These are phyloP conservation scores for Chalciporus piperatus DNA, from an alignment of 768 basidiomycete genomes.

Conservation along the genomic window DNA sequence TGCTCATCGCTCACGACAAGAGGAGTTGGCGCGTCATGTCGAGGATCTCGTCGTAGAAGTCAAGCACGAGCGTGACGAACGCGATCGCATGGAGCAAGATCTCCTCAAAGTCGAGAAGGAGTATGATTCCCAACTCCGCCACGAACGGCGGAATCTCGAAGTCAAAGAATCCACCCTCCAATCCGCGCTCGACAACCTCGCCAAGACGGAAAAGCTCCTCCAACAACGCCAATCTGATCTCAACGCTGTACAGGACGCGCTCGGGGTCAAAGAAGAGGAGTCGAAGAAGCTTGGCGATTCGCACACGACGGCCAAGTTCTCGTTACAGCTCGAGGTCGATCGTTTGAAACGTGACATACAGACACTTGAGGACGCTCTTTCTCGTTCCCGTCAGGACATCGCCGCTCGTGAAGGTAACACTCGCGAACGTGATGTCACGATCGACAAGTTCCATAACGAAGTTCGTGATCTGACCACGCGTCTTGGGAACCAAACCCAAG, in stretches of 20 bases:
- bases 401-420: constrained; percentile 61
- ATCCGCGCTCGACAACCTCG: constrained; percentile 59
- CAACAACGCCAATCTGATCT: constrained; percentile 76
- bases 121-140: constrained; percentile 58
- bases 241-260: constrained; percentile 62
- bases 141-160: constrained; percentile 62
- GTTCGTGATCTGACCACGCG: constrained; percentile 78
- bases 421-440: constrained; percentile 65
- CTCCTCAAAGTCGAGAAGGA: constrained; percentile 57
- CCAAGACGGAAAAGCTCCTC: constrained; percentile 61
- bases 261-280: constrained; percentile 73
- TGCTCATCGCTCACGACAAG: constrained; percentile 68
- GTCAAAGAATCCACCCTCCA: constrained; percentile 68
- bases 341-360: constrained; percentile 81
- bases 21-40: constrained; percentile 72
- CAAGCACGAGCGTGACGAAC: constrained; percentile 54
- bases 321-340: constrained; percentile 87
- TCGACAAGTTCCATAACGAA: constrained; percentile 77
- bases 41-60: constrained; percentile 68
- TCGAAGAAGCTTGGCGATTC: constrained; percentile 80
- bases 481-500: constrained; percentile 83
- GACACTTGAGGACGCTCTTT: constrained; percentile 74
- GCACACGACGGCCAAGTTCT: constrained; percentile 78
- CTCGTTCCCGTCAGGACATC: constrained; percentile 66
- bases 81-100: constrained; percentile 52